phyloP scores from a whole-genome alignment of 2,329 filamentous ascomycete genomes.

The Paecilomyces sp. region DNA sequence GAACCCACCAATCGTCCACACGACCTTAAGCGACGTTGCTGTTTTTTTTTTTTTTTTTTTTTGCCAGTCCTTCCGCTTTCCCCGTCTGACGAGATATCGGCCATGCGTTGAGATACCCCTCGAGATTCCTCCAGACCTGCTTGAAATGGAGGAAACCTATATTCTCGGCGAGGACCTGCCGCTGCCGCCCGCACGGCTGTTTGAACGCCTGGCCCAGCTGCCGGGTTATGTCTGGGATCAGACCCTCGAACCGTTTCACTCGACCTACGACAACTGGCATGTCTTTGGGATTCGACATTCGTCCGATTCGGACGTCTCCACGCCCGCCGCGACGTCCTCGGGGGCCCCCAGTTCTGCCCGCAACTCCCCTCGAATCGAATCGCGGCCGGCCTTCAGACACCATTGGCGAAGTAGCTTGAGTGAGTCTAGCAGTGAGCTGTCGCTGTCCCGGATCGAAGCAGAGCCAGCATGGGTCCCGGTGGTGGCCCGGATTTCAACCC shows the following conservation, averaged over 20 bases:
- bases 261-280: slow-evolving; percentile 86
- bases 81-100: not conserved
- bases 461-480: slow-evolving; percentile 52
- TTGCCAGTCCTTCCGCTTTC: not conserved
- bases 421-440: slow-evolving; percentile 38
- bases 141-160: slow-evolving; percentile 17
- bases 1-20: not conserved
- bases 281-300: slow-evolving; percentile 56
- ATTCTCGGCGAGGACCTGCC: slow-evolving; percentile 41
- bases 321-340: slow-evolving; percentile 40
- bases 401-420: slow-evolving; percentile 48
- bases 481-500: slow-evolving; percentile 74
- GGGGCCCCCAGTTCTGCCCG: slow-evolving; percentile 36
- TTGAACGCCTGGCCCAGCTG: slow-evolving; percentile 65
- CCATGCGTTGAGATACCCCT: slow-evolving; percentile 7
- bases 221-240: slow-evolving; percentile 74
- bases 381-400: slow-evolving; percentile 32
- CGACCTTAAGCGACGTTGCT: not conserved
- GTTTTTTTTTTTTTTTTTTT: not conserved
- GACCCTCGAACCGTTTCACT: slow-evolving; percentile 39
- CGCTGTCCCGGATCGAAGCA: slow-evolving; percentile 31
- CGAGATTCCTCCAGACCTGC: not conserved
- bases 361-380: slow-evolving; percentile 36
- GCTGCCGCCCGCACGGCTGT: slow-evolving; percentile 59
- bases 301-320: slow-evolving; percentile 40